Evolutionary conservation across 176 grass and related monocot species (phyloP).

Genomic region (Oryza australiensis): DNA sequence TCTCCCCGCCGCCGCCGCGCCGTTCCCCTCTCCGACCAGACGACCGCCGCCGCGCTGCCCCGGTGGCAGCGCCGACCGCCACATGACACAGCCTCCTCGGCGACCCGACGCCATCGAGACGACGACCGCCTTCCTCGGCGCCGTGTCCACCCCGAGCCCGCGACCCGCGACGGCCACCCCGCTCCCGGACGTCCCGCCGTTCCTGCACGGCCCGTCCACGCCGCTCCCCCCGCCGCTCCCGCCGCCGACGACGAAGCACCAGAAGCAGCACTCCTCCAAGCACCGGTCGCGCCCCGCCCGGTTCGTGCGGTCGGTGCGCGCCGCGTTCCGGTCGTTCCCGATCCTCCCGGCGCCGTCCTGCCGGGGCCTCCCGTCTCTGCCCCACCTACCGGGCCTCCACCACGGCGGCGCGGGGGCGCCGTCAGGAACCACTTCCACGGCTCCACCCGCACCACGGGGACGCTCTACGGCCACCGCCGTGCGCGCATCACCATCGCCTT

Average conservation of each 20-base stretch:
- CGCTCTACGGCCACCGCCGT: conserved; percentile 67
- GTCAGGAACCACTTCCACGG: conserved; percentile 56
- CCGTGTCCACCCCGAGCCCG: conserved; percentile 7
- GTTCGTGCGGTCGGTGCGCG: conserved; percentile 57
- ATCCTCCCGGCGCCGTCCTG: conserved; percentile 50
- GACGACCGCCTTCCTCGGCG: conserved; percentile 31
- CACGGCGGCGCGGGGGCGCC: not conserved
- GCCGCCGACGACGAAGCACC: not conserved
- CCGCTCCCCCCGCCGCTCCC: conserved; percentile 17
- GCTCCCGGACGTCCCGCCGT: conserved; percentile 24
- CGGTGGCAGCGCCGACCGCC: conserved; percentile 24
- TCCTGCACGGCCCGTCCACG: not conserved
- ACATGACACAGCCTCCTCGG: conserved; percentile 64
- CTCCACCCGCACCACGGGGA: conserved; percentile 64
- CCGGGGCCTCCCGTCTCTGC: conserved; percentile 42
- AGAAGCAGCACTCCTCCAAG: conserved; percentile 24
- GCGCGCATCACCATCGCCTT: conserved; percentile 74
- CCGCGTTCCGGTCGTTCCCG: conserved; percentile 73
- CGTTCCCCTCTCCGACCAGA: not conserved
- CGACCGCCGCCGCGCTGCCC: conserved; percentile 8
- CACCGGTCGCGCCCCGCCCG: conserved; percentile 44
- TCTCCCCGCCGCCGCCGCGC: not conserved
- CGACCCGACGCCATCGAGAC: conserved; percentile 14
- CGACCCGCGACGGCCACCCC: conserved; percentile 11
- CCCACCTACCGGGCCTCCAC: conserved; percentile 28